Conservation (phyloP, 352 stramenopile species). For the Hyaloperonospora arabidopsidis region DNA sequence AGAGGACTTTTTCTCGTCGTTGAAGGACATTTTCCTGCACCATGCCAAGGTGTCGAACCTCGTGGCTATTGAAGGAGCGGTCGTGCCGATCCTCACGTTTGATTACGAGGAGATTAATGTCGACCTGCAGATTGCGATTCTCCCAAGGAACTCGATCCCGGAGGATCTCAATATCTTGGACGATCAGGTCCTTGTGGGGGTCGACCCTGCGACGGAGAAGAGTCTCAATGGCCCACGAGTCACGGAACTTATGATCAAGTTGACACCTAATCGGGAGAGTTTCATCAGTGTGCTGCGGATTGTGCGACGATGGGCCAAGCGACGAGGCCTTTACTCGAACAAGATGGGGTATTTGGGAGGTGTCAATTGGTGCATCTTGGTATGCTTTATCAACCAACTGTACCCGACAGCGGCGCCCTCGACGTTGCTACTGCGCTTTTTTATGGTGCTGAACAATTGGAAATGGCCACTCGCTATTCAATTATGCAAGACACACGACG, state of each 20-base stretch:
- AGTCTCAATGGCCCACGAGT: slow-evolving; percentile 86
- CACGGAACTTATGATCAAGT: slow-evolving; percentile 89
- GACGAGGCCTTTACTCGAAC: slow-evolving; percentile 97
- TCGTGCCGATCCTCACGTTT: slow-evolving; percentile 97
- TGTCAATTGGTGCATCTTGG: slow-evolving; percentile 98
- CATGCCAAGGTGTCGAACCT: slow-evolving; percentile 89
- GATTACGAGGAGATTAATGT: slow-evolving; percentile 99
- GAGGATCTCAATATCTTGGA: slow-evolving; percentile 88
- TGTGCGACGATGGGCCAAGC: slow-evolving; percentile 84
- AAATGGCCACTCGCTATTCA: slow-evolving; percentile 88
- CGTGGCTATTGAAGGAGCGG: slow-evolving; percentile 81
- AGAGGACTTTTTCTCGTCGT: slow-evolving; percentile 94
- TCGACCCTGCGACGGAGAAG: slow-evolving; percentile 84
- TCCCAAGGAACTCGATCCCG: slow-evolving; percentile 88
- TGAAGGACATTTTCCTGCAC: slow-evolving; percentile 87
- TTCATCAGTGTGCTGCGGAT: slow-evolving; percentile 86
- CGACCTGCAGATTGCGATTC: slow-evolving; percentile 94
- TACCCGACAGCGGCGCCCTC: slow-evolving; percentile 82
- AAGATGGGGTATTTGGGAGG: slow-evolving; percentile 98
- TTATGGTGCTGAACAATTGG: slow-evolving; percentile 87
- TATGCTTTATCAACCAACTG: slow-evolving; percentile 92
- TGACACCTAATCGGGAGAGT: slow-evolving; percentile 78
- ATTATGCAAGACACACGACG: slow-evolving; percentile 82
- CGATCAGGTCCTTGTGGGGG: slow-evolving; percentile 79
- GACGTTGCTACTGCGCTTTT: slow-evolving; percentile 83